Percentiles rank a stretch among this genome's conserved stretches.
Conservation (phyloP, 2,329 filamentous ascomycete genomes). For the Cladosporium austrohemisphaericum region DNA sequence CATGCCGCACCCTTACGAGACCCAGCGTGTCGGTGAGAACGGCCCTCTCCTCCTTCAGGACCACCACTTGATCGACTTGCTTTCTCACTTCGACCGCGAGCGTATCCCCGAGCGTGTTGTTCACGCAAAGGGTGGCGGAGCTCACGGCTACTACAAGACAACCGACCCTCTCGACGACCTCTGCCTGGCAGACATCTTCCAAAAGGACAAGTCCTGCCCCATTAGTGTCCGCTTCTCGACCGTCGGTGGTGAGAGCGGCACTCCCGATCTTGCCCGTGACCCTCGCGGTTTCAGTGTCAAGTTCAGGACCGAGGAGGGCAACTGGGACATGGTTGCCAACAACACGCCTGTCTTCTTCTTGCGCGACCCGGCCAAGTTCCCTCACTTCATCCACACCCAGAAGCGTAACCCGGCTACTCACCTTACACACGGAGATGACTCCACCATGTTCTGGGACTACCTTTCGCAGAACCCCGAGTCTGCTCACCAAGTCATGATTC, state of each 20-base stretch:
- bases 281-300: conserved; percentile 70
- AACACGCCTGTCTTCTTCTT: conserved; percentile 74
- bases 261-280: conserved; percentile 67
- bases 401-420: conserved; percentile 63
- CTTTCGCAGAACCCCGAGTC: conserved; percentile 53
- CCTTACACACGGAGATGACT: conserved; percentile 57
- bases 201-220: conserved; percentile 66
- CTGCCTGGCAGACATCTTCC: conserved; percentile 45
- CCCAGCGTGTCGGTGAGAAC: conserved; percentile 54
- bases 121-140: conserved; percentile 49
- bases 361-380: conserved; percentile 70
- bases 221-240: conserved; percentile 69
- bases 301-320: conserved; percentile 70
- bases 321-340: conserved; percentile 68
- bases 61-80: conserved; percentile 48
- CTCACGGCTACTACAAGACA: conserved; percentile 47
- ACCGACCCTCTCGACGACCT: conserved; percentile 47
- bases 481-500: conserved; percentile 52
- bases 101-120: conserved; percentile 50
- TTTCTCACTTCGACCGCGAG: conserved; percentile 51
- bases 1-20: conserved; percentile 56
- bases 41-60: conserved; percentile 56
- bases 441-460: conserved; percentile 66
- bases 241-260: conserved; percentile 69
- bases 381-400: conserved; percentile 70